A percentile compares a stretch with the other conserved stretches of the same genome.
Conservation (phyloP, 2,329 filamentous ascomycete genomes). For the Chaetomium sp. region DNA sequence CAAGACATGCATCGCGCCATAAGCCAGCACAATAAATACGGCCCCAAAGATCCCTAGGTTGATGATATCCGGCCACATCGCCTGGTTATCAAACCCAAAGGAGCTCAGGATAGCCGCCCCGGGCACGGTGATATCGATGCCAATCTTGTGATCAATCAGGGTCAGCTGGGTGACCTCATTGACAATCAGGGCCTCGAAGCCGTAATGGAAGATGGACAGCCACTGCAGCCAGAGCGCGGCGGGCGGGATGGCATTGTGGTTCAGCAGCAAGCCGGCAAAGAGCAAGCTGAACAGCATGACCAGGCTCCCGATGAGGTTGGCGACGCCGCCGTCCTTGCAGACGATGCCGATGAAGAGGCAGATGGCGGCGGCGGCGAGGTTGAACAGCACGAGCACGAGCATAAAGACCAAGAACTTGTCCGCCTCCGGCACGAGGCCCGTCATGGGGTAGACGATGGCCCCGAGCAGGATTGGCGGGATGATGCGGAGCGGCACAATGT, state of each 20-base stretch:
- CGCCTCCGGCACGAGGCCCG: constrained; percentile 79
- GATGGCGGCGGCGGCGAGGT: constrained; percentile 88
- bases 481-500: constrained; percentile 90
- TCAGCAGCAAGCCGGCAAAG: constrained; percentile 90
- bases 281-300: constrained; percentile 97
- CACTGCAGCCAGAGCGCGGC: constrained; percentile 87
- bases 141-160: constrained; percentile 91
- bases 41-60: constrained; percentile 81
- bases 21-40: constrained; percentile 84
- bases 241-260: constrained; percentile 87
- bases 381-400: constrained; percentile 90
- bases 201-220: constrained; percentile 97
- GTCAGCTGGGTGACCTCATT: constrained; percentile 93
- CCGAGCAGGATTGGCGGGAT: constrained; percentile 95
- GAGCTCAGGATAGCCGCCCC: constrained; percentile 91
- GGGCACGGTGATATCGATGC: constrained; percentile 92
- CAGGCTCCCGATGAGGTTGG: constrained; percentile 88
- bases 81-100: constrained; percentile 89
- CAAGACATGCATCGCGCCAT: constrained; percentile 88
- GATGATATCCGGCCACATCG: constrained; percentile 81
- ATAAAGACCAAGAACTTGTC: constrained; percentile 89
- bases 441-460: constrained; percentile 97
- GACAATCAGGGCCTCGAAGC: constrained; percentile 93
- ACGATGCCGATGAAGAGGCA: constrained; percentile 96
- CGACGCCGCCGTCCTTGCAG: constrained; percentile 87